Base-by-base conservation (phyloP, 257 asterid species). In the Phtheirospermum japonicum region DNA sequence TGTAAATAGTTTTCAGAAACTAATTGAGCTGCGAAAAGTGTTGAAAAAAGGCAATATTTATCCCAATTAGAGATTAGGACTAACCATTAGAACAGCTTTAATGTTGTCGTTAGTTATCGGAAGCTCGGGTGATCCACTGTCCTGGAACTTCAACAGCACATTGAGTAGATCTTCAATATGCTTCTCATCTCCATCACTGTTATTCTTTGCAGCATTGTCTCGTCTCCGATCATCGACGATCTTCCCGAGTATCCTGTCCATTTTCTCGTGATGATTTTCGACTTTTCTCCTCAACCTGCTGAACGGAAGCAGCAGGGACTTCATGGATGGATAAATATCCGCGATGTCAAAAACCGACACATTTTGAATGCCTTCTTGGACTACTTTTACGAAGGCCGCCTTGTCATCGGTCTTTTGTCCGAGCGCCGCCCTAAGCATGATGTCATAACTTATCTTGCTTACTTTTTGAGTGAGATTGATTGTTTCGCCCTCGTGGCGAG, bases 351-450 rank as follows among this genome's bases (percentile, higher is more conserved):
- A 77, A 4, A 59, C 36, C 4, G 66, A n/a, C n/a, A n/a, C n/a
- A n/a, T n/a, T n/a, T n/a, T n/a, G n/a, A n/a, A n/a, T n/a, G n/a
- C n/a, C n/a, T 54, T 75, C 75, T 6, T 37, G 51, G 2, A 64
- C 28, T 2, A 52, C 18, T 5, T n/a, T 9, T 4, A 64, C 31
- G 23, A 72, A 65, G 0, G 8, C 12, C 9, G 69, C 66, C 57
- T 70, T 73, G 2, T 71, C 70, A 0, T 52, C 45, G 0, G 34
- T 67, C 31, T 52, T 67, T 40, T 64, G 28, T 1, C 85, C 83
- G 10, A 82, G 61, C 0, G 82, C 75, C 0, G 77, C 75, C 59
- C 73, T 73, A 9, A 73, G 62, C 62, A 53, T 68, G 42, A 63
- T 63, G 4, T 51, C 51, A 31, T 13, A 63, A 10, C 61, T 33